phyloP scores from a whole-genome alignment of 441 rosid species.

The Gossypium schwendimanii region DNA sequence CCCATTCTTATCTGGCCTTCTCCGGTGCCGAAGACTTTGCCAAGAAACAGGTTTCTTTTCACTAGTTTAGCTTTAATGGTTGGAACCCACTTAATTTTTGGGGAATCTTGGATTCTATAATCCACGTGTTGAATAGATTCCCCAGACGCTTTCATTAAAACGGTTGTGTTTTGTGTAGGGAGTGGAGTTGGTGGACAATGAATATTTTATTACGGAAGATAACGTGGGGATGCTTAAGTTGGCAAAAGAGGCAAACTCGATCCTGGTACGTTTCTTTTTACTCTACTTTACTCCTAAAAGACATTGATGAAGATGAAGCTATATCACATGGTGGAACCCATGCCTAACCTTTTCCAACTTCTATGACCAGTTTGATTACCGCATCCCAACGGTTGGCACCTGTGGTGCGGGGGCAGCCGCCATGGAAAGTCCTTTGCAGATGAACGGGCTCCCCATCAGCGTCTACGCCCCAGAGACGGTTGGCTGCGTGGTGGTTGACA shows the following conservation, averaged over 20 bases:
- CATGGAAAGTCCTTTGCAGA: slow-evolving; percentile 43
- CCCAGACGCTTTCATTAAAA: not conserved
- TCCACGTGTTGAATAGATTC: not conserved
- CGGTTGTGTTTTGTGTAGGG: slow-evolving; percentile 36
- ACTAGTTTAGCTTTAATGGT: not conserved
- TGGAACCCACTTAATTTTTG: not conserved
- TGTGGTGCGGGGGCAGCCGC: slow-evolving; percentile 55
- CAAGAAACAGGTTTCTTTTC: slow-evolving; percentile 54
- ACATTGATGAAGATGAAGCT: not conserved
- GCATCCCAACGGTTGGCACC: slow-evolving; percentile 42
- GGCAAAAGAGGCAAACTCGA: slow-evolving; percentile 83
- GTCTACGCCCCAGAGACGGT: slow-evolving; percentile 85
- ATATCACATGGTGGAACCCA: not conserved
- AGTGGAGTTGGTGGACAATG: slow-evolving; percentile 65
- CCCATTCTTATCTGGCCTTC: slow-evolving; percentile 88
- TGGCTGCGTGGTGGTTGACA: slow-evolving; percentile 83
- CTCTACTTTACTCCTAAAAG: not conserved
- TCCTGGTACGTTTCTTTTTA: slow-evolving; percentile 38
- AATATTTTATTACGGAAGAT: slow-evolving; percentile 70
- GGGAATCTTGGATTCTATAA: not conserved
- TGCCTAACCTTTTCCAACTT: not conserved
- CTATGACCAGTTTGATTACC: slow-evolving; percentile 64
- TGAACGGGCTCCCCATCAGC: slow-evolving; percentile 90
- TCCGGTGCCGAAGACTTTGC: slow-evolving; percentile 88
- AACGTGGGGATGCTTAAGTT: slow-evolving; percentile 74